These are phyloP conservation scores for Aleurites moluccanus DNA, from an alignment of 441 rosid genomes.

Conservation along the genomic window DNA sequence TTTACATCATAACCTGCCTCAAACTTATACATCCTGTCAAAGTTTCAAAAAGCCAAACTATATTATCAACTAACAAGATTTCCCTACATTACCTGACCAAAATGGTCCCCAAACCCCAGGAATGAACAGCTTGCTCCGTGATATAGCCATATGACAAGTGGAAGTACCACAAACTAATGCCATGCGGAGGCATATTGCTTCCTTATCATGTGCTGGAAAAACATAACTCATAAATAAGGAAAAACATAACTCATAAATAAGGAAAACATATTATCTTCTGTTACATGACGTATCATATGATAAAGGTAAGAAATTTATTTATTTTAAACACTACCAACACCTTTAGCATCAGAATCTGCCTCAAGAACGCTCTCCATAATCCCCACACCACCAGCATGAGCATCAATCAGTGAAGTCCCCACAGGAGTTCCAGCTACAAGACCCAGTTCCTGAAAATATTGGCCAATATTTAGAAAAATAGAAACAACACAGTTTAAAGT, in stretches of 20 bases:
- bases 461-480: slow-evolving; percentile 15
- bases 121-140: slow-evolving; percentile 73
- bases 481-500: slow-evolving; percentile 12
- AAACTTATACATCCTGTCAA: neutral
- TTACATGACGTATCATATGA: neutral
- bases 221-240: neutral
- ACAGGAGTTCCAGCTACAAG: slow-evolving; percentile 80
- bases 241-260: no score
- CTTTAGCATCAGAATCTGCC: slow-evolving; percentile 46
- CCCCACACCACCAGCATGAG: slow-evolving; percentile 99
- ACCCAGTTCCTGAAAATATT: slow-evolving; percentile 69
- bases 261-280: neutral
- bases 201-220: slow-evolving; percentile 55
- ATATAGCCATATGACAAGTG: slow-evolving; percentile 95
- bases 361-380: slow-evolving; percentile 78
- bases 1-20: neutral
- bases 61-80: neutral
- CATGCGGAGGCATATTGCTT: slow-evolving; percentile 73
- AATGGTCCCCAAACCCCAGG: slow-evolving; percentile 99
- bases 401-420: slow-evolving; percentile 89
- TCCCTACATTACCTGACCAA: slow-evolving; percentile 77
- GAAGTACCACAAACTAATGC: slow-evolving; percentile 96
- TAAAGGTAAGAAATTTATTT: neutral
- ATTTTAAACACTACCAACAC: slow-evolving; percentile 35
- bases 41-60: slow-evolving; percentile 7